phyloP scores from a whole-genome alignment of 805 yeast genomes.

The Metschnikowia corniflorae region DNA sequence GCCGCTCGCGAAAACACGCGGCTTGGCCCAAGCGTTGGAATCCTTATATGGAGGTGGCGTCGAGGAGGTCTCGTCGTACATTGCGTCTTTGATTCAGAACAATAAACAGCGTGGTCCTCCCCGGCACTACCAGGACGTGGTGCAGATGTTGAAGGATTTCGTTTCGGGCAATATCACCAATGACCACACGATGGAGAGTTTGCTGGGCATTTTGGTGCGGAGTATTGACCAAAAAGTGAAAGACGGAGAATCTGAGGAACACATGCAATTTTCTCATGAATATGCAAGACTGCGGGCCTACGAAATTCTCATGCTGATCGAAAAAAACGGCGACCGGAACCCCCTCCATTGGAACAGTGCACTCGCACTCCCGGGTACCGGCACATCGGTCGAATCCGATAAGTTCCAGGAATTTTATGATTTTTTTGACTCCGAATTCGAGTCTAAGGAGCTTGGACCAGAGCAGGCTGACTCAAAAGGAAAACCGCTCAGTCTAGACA shows the following conservation, averaged over 20 bases:
- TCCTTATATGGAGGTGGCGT: conserved; percentile 22
- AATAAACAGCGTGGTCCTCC: conserved; percentile 8
- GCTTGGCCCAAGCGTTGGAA: conserved; percentile 15
- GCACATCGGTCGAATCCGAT: conserved; percentile 41
- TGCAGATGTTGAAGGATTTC: conserved; percentile 51
- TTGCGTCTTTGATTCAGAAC: neutral
- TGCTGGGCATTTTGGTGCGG: conserved; percentile 36
- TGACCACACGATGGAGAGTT: conserved; percentile 45
- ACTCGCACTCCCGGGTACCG: conserved; percentile 42
- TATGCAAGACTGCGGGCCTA: conserved; percentile 54
- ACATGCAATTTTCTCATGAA: conserved; percentile 27
- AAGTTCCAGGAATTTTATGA: conserved; percentile 42
- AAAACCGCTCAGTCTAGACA: neutral
- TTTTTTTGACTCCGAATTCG: conserved; percentile 20
- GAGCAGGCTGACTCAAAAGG: neutral
- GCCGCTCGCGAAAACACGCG: conserved; percentile 21
- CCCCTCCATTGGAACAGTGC: conserved; percentile 52
- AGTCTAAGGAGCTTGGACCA: neutral
- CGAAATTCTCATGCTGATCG: conserved; percentile 36
- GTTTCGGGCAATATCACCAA: conserved; percentile 51
- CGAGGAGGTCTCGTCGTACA: conserved; percentile 22
- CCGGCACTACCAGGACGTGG: conserved; percentile 29
- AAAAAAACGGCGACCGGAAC: conserved; percentile 32
- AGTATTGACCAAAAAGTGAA: conserved; percentile 19
- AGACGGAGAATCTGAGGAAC: neutral